Percentiles rank a stretch among this genome's conserved stretches.
phyloP scores from a whole-genome alignment of 2,329 filamentous ascomycete genomes.

The Plenodomus biglobosus region DNA sequence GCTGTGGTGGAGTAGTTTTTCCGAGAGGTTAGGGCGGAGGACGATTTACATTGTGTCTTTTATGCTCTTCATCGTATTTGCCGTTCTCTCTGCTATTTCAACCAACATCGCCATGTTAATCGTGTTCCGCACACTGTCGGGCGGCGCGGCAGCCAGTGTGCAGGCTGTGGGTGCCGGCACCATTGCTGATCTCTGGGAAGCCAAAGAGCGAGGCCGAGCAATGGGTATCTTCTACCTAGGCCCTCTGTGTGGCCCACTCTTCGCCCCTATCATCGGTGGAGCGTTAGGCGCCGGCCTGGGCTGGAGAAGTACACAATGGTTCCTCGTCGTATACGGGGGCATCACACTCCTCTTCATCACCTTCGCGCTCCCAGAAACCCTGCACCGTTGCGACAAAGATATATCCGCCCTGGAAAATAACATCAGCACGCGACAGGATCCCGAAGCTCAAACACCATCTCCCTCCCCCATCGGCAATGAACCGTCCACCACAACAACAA shows the following conservation, averaged over 20 bases:
- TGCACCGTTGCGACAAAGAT: conserved; percentile 13
- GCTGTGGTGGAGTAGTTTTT: conserved; percentile 46
- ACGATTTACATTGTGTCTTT: conserved; percentile 44
- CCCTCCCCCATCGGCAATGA: too few relatives aligned
- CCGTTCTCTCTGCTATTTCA: conserved; percentile 37
- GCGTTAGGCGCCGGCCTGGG: conserved; percentile 35
- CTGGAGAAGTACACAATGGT: conserved; percentile 47
- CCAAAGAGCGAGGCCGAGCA: conserved; percentile 40
- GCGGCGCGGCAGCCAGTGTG: conserved; percentile 40
- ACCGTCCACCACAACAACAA: background rate
- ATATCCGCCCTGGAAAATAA: too few relatives aligned
- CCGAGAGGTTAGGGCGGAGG: conserved; percentile 39
- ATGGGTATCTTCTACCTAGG: conserved; percentile 47
- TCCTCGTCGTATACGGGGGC: conserved; percentile 43
- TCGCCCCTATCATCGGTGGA: conserved; percentile 46
- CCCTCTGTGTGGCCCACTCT: conserved; percentile 42
- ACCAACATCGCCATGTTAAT: conserved; percentile 44
- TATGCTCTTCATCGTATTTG: conserved; percentile 37
- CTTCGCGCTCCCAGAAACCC: conserved; percentile 42
- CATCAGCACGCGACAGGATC: too few relatives aligned
- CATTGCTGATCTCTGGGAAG: conserved; percentile 44
- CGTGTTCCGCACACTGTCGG: conserved; percentile 37
- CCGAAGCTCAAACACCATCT: too few relatives aligned
- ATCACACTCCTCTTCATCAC: conserved; percentile 36
- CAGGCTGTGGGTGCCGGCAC: conserved; percentile 44